Evolutionary conservation across 306 rosid species (phyloP).

Genomic region (Crotalaria pallida): DNA sequence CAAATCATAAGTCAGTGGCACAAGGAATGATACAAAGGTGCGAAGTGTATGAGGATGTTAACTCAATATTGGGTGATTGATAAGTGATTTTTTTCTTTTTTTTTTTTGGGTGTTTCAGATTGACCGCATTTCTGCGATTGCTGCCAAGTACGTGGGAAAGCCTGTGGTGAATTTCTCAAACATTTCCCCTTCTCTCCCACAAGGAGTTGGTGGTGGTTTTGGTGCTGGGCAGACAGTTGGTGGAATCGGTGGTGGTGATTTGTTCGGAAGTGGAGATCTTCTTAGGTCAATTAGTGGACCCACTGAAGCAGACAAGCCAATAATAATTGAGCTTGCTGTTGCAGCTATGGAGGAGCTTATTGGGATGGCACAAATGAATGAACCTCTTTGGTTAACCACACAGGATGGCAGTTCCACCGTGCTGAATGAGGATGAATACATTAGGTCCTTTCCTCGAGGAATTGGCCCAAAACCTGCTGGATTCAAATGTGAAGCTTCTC

Average conservation of each 20-base stretch:
- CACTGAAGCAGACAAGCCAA: conserved; percentile 76
- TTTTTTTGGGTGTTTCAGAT: conserved; percentile 45
- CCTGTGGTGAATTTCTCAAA: conserved; percentile 77
- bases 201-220: conserved; percentile 60
- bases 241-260: conserved; percentile 53
- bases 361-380: conserved; percentile 86
- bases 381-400: conserved; percentile 85
- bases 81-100: not conserved
- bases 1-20: no score
- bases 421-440: conserved; percentile 78
- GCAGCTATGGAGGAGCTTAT: conserved; percentile 89
- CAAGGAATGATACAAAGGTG: no score
- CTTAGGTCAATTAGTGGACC: conserved; percentile 64
- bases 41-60: no score
- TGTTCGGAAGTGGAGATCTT: conserved; percentile 56
- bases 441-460: conserved; percentile 73
- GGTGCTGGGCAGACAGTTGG: conserved; percentile 47
- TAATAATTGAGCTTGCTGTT: conserved; percentile 89
- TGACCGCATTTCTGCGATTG: conserved; percentile 86
- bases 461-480: conserved; percentile 70
- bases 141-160: conserved; percentile 93
- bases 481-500: conserved; percentile 70
- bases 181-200: conserved; percentile 55
- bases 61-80: not conserved
- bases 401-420: conserved; percentile 49